These are phyloP conservation scores for Ophiostoma pallidulum DNA, from an alignment of 2,329 filamentous ascomycete genomes.

Conservation along the genomic window DNA sequence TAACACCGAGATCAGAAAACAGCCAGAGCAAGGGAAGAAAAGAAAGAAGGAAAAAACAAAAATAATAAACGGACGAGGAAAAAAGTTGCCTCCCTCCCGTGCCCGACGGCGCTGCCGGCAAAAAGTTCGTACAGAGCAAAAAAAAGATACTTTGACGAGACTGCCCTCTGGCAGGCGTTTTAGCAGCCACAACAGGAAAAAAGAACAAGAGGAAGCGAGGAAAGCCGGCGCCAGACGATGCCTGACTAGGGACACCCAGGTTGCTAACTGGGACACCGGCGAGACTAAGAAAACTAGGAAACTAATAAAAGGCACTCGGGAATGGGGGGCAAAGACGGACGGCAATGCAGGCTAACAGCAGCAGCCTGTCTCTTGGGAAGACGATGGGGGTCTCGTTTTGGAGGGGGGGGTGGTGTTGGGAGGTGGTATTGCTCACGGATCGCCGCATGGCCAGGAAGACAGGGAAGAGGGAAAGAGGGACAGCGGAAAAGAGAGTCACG, in stretches of 20 bases:
- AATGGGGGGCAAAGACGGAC: no score
- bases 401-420: no score
- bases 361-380: no score
- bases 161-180: no score
- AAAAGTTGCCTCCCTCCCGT: conserved; percentile 4
- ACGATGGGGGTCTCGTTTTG: no score
- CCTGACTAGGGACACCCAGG: neutral
- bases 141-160: neutral
- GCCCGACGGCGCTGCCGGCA: conserved; percentile 8
- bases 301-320: no score
- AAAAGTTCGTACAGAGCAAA: neutral
- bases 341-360: no score
- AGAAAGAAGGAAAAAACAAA: neutral
- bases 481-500: no score
- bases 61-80: neutral
- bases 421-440: no score
- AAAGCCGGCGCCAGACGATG: neutral
- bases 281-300: neutral
- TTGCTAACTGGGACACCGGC: neutral
- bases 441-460: no score
- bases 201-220: neutral
- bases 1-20: neutral
- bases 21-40: neutral
- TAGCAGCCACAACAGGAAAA: no score
- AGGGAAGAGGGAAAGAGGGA: no score